Conservation (phyloP, 345 rosid species). For the Citrus medica region DNA sequence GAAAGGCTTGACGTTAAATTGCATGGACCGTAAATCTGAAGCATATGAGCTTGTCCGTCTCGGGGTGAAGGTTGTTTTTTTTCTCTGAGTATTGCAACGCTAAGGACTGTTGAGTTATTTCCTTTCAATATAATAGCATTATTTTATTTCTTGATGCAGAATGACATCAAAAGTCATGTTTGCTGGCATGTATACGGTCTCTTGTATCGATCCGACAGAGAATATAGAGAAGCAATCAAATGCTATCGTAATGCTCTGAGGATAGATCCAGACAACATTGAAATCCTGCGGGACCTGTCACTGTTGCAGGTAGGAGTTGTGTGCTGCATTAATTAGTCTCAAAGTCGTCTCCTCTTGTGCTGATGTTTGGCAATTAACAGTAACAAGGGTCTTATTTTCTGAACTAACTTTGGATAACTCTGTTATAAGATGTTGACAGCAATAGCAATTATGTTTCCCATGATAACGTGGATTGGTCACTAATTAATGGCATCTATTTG, state of each 20-base stretch:
- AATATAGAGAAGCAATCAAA: slow-evolving; percentile 97
- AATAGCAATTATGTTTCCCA: not conserved
- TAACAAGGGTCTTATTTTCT: not conserved
- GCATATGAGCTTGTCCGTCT: slow-evolving; percentile 97
- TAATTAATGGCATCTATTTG: not conserved
- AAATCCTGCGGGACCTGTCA: slow-evolving; percentile 91
- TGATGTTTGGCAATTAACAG: not conserved
- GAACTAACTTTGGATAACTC: not conserved
- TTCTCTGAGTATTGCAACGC: slow-evolving; percentile 7
- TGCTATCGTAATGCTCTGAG: slow-evolving; percentile 92
- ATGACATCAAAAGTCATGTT: slow-evolving; percentile 98
- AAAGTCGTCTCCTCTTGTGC: not conserved
- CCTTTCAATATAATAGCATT: slow-evolving; percentile 7
- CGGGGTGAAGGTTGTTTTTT: slow-evolving; percentile 74
- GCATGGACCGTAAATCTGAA: slow-evolving; percentile 98
- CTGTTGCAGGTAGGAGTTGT: slow-evolving; percentile 74
- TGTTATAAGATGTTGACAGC: not conserved
- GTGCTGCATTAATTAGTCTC: not conserved
- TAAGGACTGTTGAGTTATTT: not conserved
- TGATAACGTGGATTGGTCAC: not conserved
- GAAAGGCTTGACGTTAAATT: slow-evolving; percentile 97
- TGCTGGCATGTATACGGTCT: slow-evolving; percentile 99
- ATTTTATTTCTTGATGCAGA: slow-evolving; percentile 51
- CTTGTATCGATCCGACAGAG: slow-evolving; percentile 97
- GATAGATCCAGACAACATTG: slow-evolving; percentile 98